phyloP scores from a whole-genome alignment of 306 rosid genomes.

The Adenanthera pavonina region DNA sequence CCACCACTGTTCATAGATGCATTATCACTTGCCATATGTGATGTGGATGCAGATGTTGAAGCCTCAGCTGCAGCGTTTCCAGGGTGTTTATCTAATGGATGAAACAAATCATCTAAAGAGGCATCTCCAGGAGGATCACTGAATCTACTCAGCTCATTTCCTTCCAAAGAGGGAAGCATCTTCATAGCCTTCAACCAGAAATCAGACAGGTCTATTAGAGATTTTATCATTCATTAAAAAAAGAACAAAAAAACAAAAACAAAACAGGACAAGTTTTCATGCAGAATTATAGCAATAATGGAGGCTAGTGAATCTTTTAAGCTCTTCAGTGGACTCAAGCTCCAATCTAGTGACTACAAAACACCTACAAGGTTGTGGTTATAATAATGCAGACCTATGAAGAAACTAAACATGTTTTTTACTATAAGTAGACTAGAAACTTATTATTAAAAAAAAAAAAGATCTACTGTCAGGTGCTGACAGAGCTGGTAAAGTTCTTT shows the following conservation, averaged over 20 bases:
- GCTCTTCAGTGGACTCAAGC: conserved; percentile 11
- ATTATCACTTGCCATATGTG: conserved; percentile 60
- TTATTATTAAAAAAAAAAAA: too few species aligned
- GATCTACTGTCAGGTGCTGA: too few species aligned
- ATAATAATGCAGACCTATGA: background rate
- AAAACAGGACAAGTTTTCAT: conserved; percentile 3
- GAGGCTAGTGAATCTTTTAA: conserved; percentile 23
- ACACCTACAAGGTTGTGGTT: background rate
- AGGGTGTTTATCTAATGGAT: conserved; percentile 71
- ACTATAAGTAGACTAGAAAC: background rate
- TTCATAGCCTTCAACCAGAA: conserved; percentile 71
- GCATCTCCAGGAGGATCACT: conserved; percentile 99
- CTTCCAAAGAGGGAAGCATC: conserved; percentile 63
- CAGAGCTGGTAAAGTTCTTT: background rate
- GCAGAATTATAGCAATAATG: conserved; percentile 25
- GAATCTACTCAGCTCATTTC: conserved; percentile 88
- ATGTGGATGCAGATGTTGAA: conserved; percentile 79
- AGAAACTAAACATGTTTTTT: background rate
- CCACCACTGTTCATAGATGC: conserved; percentile 64
- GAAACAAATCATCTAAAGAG: conserved; percentile 91
- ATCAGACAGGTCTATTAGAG: conserved; percentile 45
- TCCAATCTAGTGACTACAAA: background rate
- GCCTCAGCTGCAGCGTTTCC: conserved; percentile 73
- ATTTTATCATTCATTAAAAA: conserved; percentile 36
- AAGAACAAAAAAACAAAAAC: background rate